phyloP scores from a whole-genome alignment of 768 basidiomycete species.

The Pisolithus albus region DNA sequence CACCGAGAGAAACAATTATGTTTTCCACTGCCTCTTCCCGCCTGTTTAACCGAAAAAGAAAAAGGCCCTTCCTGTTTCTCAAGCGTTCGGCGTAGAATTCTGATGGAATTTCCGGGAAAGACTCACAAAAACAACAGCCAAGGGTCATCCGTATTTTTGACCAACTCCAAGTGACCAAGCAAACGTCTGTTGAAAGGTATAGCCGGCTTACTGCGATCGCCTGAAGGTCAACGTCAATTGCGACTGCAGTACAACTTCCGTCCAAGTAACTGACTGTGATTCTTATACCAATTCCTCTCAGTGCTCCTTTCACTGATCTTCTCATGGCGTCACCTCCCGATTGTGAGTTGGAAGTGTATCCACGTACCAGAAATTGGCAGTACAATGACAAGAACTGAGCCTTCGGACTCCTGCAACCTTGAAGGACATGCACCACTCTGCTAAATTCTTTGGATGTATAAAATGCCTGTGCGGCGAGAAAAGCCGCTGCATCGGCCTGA shows the following conservation, averaged over 20 bases:
- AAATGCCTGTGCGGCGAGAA: slow-evolving; percentile 64
- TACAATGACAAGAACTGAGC: slow-evolving; percentile 75
- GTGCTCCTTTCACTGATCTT: slow-evolving; percentile 83
- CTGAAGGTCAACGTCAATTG: slow-evolving; percentile 29
- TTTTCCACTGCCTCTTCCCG: slow-evolving; percentile 84
- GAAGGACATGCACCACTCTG: slow-evolving; percentile 61
- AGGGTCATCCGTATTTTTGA: slow-evolving; percentile 60
- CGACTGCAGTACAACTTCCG: not conserved
- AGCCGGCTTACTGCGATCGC: slow-evolving; percentile 62
- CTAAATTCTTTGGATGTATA: slow-evolving; percentile 74
- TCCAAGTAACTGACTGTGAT: slow-evolving; percentile 49
- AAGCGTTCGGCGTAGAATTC: not conserved
- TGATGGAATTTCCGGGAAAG: slow-evolving; percentile 1
- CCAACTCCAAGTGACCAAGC: slow-evolving; percentile 50
- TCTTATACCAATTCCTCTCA: slow-evolving; percentile 78
- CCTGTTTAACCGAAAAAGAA: slow-evolving; percentile 71
- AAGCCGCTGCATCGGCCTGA: slow-evolving; percentile 61
- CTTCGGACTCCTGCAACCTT: slow-evolving; percentile 60
- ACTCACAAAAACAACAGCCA: slow-evolving; percentile 81
- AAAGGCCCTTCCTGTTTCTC: slow-evolving; percentile 64
- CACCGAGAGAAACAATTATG: slow-evolving; percentile 65
- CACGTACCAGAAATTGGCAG: slow-evolving; percentile 76
- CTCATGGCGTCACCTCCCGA: not conserved
- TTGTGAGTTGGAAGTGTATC: not conserved
- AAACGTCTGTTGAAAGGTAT: slow-evolving; percentile 57